These are phyloP conservation scores for Monosporascus sp. DNA, from an alignment of 2,329 filamentous ascomycete species.

Conservation along the genomic window DNA sequence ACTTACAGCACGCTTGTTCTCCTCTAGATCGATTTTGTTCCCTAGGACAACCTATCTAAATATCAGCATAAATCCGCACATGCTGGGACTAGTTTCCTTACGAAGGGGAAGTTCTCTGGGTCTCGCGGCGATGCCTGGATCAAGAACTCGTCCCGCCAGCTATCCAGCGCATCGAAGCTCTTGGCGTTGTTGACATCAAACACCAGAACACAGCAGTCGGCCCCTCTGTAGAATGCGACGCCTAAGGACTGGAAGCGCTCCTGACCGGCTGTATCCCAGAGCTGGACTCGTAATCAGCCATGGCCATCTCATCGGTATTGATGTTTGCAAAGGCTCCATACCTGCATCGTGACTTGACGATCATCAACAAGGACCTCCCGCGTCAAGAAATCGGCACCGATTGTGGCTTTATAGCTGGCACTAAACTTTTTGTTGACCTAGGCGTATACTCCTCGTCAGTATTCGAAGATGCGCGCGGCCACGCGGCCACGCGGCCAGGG, in stretches of 20 bases:
- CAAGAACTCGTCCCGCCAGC: constrained; percentile 96
- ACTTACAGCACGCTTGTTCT: constrained; percentile 85
- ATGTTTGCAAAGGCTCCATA: constrained; percentile 30
- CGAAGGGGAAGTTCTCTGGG: constrained; percentile 96
- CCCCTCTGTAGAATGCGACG: constrained; percentile 94
- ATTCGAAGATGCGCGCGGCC: neutral
- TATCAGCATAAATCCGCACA: constrained; percentile 3
- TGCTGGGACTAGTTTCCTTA: constrained; percentile 42
- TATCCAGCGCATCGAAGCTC: constrained; percentile 97
- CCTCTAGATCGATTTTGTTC: constrained; percentile 98
- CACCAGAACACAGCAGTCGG: constrained; percentile 95
- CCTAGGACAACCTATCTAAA: constrained; percentile 74
- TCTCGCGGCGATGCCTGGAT: constrained; percentile 96
- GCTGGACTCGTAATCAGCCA: constrained; percentile 43
- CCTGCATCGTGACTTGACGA: constrained; percentile 97
- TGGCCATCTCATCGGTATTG: constrained; percentile 10
- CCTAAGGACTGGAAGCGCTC: constrained; percentile 96
- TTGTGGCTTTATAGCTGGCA: constrained; percentile 98
- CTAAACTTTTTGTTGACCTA: constrained; percentile 99
- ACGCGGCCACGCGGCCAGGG: neutral
- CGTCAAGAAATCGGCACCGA: constrained; percentile 96
- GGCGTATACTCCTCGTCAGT: constrained; percentile 10
- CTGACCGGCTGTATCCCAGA: constrained; percentile 97
- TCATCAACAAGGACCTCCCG: constrained; percentile 98
- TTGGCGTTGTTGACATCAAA: constrained; percentile 99